These are phyloP conservation scores for Aspergillus nidulans DNA, from an alignment of 495 filamentous ascomycete genomes.

Conservation along the genomic window DNA sequence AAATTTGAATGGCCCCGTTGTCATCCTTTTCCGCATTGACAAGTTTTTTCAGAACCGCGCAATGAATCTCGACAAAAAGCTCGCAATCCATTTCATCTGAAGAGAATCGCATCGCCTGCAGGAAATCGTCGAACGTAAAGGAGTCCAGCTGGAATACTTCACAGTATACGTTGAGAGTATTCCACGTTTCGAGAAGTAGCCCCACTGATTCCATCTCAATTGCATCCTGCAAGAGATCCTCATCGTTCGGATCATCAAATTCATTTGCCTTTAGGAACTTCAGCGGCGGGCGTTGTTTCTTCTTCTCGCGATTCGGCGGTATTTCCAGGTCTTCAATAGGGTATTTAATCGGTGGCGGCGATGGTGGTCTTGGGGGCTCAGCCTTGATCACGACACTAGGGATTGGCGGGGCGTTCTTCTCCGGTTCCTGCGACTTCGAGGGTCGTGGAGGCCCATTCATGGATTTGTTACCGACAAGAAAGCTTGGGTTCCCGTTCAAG, in stretches of 20 bases:
- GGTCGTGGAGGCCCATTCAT: constrained; percentile 26
- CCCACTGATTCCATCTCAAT: constrained; percentile 78
- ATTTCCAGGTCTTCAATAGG: constrained; percentile 93
- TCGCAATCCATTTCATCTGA: constrained; percentile 78
- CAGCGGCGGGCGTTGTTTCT: constrained; percentile 62
- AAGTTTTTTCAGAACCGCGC: constrained; percentile 81
- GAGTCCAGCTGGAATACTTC: constrained; percentile 91
- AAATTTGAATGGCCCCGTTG: constrained; percentile 72
- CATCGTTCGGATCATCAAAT: constrained; percentile 35
- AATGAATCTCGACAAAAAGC: constrained; percentile 86
- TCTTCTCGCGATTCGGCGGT: constrained; percentile 50
- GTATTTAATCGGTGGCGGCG: constrained; percentile 81
- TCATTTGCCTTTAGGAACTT: constrained; percentile 68
- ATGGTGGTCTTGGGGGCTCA: constrained; percentile 48
- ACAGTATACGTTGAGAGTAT: constrained; percentile 93
- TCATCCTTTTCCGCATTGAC: constrained; percentile 67
- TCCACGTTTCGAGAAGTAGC: constrained; percentile 82
- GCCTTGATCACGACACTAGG: constrained; percentile 34
- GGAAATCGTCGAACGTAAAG: constrained; percentile 94
- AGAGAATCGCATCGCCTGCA: constrained; percentile 79
- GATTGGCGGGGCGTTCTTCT: constrained; percentile 28
- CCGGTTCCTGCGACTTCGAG: constrained; percentile 39
- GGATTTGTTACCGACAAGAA: constrained; percentile 29
- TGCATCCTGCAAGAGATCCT: constrained; percentile 47
- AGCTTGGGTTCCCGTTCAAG: constrained; percentile 46